These are phyloP conservation scores for Salvia splendens DNA, from an alignment of 257 asterid genomes.

Conservation along the genomic window DNA sequence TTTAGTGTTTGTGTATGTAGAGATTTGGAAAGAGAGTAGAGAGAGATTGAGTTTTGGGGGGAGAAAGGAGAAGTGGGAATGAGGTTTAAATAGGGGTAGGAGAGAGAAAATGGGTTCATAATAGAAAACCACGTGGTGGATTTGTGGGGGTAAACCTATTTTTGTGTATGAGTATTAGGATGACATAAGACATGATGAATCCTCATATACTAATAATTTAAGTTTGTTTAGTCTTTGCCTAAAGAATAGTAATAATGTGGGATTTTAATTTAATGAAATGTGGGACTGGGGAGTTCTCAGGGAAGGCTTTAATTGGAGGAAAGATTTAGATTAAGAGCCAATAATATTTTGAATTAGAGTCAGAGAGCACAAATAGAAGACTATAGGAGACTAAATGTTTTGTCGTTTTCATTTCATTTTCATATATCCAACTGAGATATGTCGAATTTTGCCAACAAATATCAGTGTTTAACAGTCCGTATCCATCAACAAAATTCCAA, in stretches of 20 bases:
- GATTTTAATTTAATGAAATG: neutral
- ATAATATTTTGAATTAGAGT: constrained; percentile 21
- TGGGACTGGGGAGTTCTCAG: constrained; percentile 22
- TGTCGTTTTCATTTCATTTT: too few relatives aligned
- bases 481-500: too few relatives aligned
- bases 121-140: constrained; percentile 60
- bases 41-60: constrained; percentile 32
- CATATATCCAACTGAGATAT: too few relatives aligned
- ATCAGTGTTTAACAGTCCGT: too few relatives aligned
- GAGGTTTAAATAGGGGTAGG: constrained; percentile 47
- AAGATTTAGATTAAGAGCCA: constrained; percentile 32
- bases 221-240: neutral
- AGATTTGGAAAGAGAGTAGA: neutral
- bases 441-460: too few relatives aligned
- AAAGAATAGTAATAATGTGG: too few relatives aligned
- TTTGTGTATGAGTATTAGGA: neutral
- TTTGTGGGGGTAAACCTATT: constrained; percentile 20
- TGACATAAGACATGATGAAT: constrained; percentile 39
- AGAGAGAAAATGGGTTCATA: constrained; percentile 4
- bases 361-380: neutral
- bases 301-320: constrained; percentile 32
- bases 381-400: too few relatives aligned
- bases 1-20: neutral
- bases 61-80: constrained; percentile 23
- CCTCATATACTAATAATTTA: neutral